Evolutionary conservation across 2,329 filamentous ascomycete species (phyloP), one percentile per base, ranked within the genome.

Genomic region (Fusarium buxicola): DNA sequence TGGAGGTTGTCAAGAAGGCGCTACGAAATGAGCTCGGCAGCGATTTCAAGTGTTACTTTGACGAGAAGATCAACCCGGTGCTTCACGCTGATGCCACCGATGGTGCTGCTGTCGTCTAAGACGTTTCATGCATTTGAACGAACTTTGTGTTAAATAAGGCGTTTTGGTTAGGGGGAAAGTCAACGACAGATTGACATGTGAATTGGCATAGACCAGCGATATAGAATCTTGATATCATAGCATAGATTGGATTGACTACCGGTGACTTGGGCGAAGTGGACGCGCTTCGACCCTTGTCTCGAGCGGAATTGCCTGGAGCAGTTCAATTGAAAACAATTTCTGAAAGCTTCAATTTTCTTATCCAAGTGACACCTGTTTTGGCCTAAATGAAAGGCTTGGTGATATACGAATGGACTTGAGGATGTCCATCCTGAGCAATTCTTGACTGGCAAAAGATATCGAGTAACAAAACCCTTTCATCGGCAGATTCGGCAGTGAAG

Each of bases 11-110:
- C 48, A 82, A 71, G 69, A 69, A 59, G 39, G 89, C 89, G 6
- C 80, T 92, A 62, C 80, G 81, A 69, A 90, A 90, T 78, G 82
- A 92, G 78, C 78, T 92, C 7, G 89, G 90, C n/a, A 72, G 86
- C 36, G 89, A 92, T 66, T 92, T 92, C 80, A 85, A 86, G 80
- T 88, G 91, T 75, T 83, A 86, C 77, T 92, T 90, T 77, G 86
- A 89, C 70, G 87, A 89, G 75, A 82, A 83, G 68, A 84, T 92
- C 67, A 92, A 92, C 80, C 89, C 89, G 31, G 82, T 90, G 36
- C 80, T 84, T 13, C 81, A 85, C 69, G 81, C 80, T 11, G 31
- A 47, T 7, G 65, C 65, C 25, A 77, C 57, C 7, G 69, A 71
- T 5, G 55, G 40, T 5, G 69, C 67, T 13, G 68, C 64, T 36